Base-by-base conservation (phyloP, 2,329 filamentous ascomycete species). In the Metarhizium rileyi region DNA sequence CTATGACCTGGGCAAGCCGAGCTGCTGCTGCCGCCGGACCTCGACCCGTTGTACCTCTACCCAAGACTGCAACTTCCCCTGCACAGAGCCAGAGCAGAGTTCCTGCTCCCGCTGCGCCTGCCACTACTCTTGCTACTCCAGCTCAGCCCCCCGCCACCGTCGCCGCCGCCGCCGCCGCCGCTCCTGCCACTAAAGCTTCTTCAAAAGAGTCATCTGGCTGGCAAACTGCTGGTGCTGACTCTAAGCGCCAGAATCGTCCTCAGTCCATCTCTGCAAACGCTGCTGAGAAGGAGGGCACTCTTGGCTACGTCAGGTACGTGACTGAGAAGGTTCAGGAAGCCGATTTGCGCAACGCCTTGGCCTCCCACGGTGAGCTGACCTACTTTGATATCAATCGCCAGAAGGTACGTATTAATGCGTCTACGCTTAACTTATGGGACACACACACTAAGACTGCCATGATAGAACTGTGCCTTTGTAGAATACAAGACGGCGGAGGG, bases 251-350 rank as follows among this genome's bases (percentile, higher is more conserved):
- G 66, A 84, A 83, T 61, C 82, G 88, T 55, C 80, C 79, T 47
- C 84, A 87, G 67, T 80, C 83, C 49, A 75, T 81, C 58, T 74
- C 81, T 50, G 74, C 73, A 46, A 67, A 75, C 25, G 68, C 71
- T n/a, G 64, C 71, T 44, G 86, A 90, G 61, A 86, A 88, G 61
- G 85, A 91, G 55, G 81, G 81, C 54, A 84, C 84, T 48, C 80
- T 90, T 58, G 93, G 86, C 20, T 97, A 96, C 68, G 89, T 98
- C 68, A 95, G 95, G 76, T 95, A 91, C 60, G 91, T 97, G 46
- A 91, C 84, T 46, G 90, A 95, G 30, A 90, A 90, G 70, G 84
- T 98, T 47, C 80, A 87, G 63, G 78, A 83, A 14, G 79, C 81
- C 38, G 80, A 88, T 44, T 75, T 98, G 52, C 84, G 78, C 66